Conservation (phyloP, 495 filamentous ascomycete species). For the Hypoxylon subgilvum region DNA sequence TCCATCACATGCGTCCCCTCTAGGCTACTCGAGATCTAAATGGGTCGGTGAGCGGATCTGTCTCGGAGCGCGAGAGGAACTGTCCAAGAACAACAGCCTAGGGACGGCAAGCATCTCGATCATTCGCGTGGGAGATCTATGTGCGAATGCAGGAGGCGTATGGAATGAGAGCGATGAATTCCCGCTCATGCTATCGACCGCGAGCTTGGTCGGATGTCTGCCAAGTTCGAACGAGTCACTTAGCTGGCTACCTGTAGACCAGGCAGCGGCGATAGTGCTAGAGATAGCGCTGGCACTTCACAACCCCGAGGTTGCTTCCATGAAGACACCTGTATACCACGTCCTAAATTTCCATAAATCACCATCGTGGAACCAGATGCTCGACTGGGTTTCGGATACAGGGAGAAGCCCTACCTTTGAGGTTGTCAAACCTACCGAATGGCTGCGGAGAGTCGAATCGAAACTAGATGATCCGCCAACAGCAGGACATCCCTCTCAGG, state of each 20-base stretch:
- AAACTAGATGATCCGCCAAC: conserved; percentile 21
- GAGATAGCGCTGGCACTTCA: conserved; percentile 40
- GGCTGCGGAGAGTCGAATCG: conserved; percentile 50
- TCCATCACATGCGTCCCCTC: conserved; percentile 56
- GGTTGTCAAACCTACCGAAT: conserved; percentile 45
- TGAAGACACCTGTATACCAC: conserved; percentile 51
- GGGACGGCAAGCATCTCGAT: conserved; percentile 52
- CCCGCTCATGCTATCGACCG: conserved; percentile 61
- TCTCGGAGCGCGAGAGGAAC: conserved; percentile 41
- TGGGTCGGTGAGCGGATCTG: conserved; percentile 60
- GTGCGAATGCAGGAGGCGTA: conserved; percentile 55
- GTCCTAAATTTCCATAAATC: conserved; percentile 53
- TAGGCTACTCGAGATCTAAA: conserved; percentile 66
- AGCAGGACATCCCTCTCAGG: conserved; percentile 46
- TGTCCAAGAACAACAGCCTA: background rate
- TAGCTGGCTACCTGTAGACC: conserved; percentile 64
- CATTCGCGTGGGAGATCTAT: conserved; percentile 65
- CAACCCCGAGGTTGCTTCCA: background rate
- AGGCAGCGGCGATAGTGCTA: conserved; percentile 57
- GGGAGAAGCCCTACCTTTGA: conserved; percentile 41
- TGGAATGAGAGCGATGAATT: conserved; percentile 67
- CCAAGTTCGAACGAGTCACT: conserved; percentile 53
- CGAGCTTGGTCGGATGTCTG: conserved; percentile 55
- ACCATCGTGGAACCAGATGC: conserved; percentile 52
- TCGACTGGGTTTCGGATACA: conserved; percentile 49